A percentile compares a stretch with the other conserved stretches of the same genome.
Conservation (phyloP, 106 monocot genomes). For the Allium fistulosum region DNA sequence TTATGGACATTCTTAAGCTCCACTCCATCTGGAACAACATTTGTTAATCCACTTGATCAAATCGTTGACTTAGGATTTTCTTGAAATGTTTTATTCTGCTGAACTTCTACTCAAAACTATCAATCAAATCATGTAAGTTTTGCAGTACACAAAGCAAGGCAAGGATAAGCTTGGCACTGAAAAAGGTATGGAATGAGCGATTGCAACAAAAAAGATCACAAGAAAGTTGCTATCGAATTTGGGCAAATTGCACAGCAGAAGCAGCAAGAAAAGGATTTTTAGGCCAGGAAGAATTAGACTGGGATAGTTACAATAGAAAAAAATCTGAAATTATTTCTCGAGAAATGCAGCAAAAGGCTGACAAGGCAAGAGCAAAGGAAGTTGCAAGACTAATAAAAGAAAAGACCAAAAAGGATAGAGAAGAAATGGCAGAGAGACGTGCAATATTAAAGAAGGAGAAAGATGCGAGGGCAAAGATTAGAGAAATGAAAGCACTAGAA, state of each 20-base stretch:
- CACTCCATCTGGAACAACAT: too few relatives aligned
- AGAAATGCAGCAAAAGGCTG: constrained; percentile 27
- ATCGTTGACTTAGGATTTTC: too few relatives aligned
- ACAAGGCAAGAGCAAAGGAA: constrained; percentile 39
- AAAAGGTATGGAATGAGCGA: constrained; percentile 49
- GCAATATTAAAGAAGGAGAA: constrained; percentile 24
- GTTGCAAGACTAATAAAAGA: constrained; percentile 36
- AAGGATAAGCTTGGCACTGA: constrained; percentile 53
- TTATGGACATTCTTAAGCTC: too few relatives aligned
- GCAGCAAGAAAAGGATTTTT: constrained; percentile 39
- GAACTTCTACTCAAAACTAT: not conserved
- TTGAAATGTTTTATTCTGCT: not conserved
- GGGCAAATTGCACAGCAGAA: constrained; percentile 37
- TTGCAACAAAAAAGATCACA: constrained; percentile 31
- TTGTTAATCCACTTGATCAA: too few relatives aligned
- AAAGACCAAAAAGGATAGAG: constrained; percentile 31
- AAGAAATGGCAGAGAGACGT: constrained; percentile 24
- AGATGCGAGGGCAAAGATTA: constrained; percentile 18
- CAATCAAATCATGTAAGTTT: not conserved
- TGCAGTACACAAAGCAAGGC: constrained; percentile 66
- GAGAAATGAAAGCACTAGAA: constrained; percentile 17
- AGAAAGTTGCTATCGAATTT: constrained; percentile 29
- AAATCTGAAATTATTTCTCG: constrained; percentile 33
- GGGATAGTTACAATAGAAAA: constrained; percentile 73
- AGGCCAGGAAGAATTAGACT: constrained; percentile 48